Base-by-base conservation (phyloP, 139 green algal species). In the Haematococcus lacustris region DNA sequence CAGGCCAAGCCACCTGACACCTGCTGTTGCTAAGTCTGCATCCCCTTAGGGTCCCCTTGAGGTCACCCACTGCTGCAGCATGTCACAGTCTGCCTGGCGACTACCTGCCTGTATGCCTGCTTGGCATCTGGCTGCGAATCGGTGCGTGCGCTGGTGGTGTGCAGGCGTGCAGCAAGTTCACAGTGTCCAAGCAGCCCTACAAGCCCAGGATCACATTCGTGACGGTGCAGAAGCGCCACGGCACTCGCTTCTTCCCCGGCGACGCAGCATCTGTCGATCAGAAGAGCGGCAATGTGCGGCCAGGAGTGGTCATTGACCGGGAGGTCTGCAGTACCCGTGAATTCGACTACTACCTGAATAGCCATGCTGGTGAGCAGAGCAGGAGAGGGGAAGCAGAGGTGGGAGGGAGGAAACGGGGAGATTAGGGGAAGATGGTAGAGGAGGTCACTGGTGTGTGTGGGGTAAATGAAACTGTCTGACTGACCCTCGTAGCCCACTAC, bases 341-440 rank as follows among this genome's bases (percentile, higher is more conserved):
- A 53, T 94, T 88, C 51, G 87, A 94, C 81, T 98, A 98, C 84
- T 97, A 88, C 76, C 86, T 97, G 5, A 93, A 92, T 79, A 85
- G 71, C 60, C 93, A 97, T 66, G 81, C 85, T 0, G 86, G 88
- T 62, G n/a, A 70, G 4, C 68, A 72, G 38, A 37, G n/a, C n/a
- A n/a, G n/a, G n/a, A n/a, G n/a, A n/a, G n/a, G n/a, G n/a, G n/a
- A n/a, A n/a, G n/a, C n/a, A n/a, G n/a, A n/a, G n/a, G n/a, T n/a
- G n/a, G n/a, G n/a, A n/a, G n/a, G n/a, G n/a, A n/a, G n/a, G n/a
- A n/a, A n/a, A n/a, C n/a, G n/a, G n/a, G n/a, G n/a, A n/a, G n/a
- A n/a, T n/a, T n/a, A n/a, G n/a, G n/a, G n/a, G n/a, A n/a, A n/a
- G n/a, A n/a, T n/a, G n/a, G n/a, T n/a, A n/a, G n/a, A n/a, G n/a